Conservation (phyloP, 345 rosid species). For the Rubroshorea leprosula region DNA sequence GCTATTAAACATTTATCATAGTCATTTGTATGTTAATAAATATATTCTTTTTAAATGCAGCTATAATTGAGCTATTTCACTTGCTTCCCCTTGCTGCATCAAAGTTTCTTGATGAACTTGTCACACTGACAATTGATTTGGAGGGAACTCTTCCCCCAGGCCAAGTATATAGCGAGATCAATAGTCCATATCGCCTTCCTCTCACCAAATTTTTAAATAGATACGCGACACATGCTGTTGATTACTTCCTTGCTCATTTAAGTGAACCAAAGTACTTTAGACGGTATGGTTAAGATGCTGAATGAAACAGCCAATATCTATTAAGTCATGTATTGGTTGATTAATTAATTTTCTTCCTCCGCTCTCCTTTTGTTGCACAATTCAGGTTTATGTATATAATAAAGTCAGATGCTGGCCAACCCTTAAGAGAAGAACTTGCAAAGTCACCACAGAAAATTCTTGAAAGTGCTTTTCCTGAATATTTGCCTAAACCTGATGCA, state of each 20-base stretch:
- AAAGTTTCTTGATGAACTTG: conserved; percentile 93
- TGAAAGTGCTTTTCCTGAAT: conserved; percentile 78
- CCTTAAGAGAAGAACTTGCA: conserved; percentile 91
- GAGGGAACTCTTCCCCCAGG: conserved; percentile 87
- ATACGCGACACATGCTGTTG: conserved; percentile 88
- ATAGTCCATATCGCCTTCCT: conserved; percentile 98
- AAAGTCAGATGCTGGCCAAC: conserved; percentile 92
- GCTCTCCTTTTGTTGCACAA: conserved; percentile 7
- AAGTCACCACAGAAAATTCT: conserved; percentile 89
- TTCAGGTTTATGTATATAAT: conserved; percentile 94
- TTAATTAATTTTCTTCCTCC: conserved; percentile 2
- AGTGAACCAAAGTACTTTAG: conserved; percentile 90
- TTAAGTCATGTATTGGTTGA: not conserved
- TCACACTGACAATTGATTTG: conserved; percentile 83
- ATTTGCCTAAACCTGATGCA: conserved; percentile 60
- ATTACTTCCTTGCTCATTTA: conserved; percentile 88
- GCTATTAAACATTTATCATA: not conserved
- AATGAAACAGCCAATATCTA: conserved; percentile 2
- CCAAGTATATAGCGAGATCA: conserved; percentile 90
- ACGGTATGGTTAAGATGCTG: conserved; percentile 53
- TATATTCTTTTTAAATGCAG: conserved; percentile 44
- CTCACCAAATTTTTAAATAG: conserved; percentile 89
- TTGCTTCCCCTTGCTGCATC: conserved; percentile 96
- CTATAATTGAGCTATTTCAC: conserved; percentile 98
- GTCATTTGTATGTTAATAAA: conserved; percentile 5